Percentiles rank a stretch among this genome's conserved stretches.
Evolutionary conservation across 768 basidiomycete species (phyloP).

Genomic region (Cantharellus cinnabarinus): DNA sequence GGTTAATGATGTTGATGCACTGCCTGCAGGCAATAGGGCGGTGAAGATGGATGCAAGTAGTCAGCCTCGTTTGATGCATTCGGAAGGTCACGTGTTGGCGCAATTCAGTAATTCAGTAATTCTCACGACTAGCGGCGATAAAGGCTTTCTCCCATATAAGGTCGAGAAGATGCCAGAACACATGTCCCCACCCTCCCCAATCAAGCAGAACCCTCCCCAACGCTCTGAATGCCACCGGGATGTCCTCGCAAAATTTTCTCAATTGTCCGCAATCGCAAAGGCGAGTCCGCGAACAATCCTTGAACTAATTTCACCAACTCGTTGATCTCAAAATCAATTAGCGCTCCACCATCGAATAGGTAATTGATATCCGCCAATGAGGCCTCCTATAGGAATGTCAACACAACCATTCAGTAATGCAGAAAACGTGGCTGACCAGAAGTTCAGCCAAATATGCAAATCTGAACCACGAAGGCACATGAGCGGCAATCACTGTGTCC

Average conservation of each 20-base stretch:
- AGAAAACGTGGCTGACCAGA: slow-evolving; percentile 27
- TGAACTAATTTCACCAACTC: slow-evolving; percentile 66
- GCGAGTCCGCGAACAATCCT: slow-evolving; percentile 77
- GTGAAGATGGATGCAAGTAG: no score
- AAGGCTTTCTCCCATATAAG: no score
- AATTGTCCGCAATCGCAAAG: slow-evolving; percentile 40
- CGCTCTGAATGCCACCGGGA: background rate
- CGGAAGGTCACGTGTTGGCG: no score
- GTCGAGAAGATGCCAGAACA: no score
- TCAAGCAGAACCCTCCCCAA: background rate
- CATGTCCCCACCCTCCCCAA: background rate
- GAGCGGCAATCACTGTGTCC: slow-evolving; percentile 55
- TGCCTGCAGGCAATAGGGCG: no score
- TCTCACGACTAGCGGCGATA: no score
- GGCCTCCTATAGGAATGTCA: slow-evolving; percentile 40
- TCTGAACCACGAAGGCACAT: slow-evolving; percentile 88
- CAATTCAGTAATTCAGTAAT: no score
- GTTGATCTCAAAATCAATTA: slow-evolving; percentile 74
- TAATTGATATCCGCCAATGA: slow-evolving; percentile 83
- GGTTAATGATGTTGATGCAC: no score
- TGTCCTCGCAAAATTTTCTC: slow-evolving; percentile 29
- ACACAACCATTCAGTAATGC: background rate
- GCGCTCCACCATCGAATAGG: slow-evolving; percentile 72
- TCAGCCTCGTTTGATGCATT: no score
- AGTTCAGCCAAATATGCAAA: slow-evolving; percentile 87